phyloP scores from a whole-genome alignment of 2,329 filamentous ascomycete genomes.

The Fusarium devonianum region DNA sequence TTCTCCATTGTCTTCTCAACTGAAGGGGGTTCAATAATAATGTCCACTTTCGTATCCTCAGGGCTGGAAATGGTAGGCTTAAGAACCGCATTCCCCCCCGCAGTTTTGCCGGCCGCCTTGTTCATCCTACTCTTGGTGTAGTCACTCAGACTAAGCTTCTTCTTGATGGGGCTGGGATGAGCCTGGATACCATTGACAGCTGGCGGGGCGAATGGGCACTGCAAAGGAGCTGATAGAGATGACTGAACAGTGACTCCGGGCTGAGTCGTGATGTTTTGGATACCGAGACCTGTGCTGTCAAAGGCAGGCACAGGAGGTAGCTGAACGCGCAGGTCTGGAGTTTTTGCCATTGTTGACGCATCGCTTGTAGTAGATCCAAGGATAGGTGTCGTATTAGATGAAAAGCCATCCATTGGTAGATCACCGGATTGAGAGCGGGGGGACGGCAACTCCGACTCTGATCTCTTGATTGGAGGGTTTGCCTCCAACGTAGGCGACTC shows the following conservation, averaged over 20 bases:
- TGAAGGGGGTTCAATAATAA: conserved; percentile 43
- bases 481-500: conserved; percentile 48
- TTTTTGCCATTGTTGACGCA: conserved; percentile 46
- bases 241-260: conserved; percentile 58
- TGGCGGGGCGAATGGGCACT: conserved; percentile 52
- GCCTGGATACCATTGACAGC: conserved; percentile 53
- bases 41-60: conserved; percentile 49
- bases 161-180: conserved; percentile 68
- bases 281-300: conserved; percentile 47
- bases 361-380: conserved; percentile 24
- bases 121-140: conserved; percentile 67
- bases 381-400: conserved; percentile 38
- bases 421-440: conserved; percentile 38
- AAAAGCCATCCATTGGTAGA: conserved; percentile 44
- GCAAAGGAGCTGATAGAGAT: conserved; percentile 55
- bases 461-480: conserved; percentile 31
- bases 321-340: conserved; percentile 60
- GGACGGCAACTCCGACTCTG: conserved; percentile 36
- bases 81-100: conserved; percentile 39
- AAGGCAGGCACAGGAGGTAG: conserved; percentile 64
- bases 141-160: conserved; percentile 72
- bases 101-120: conserved; percentile 56
- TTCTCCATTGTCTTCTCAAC: conserved; percentile 42
- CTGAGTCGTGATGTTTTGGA: conserved; percentile 53
- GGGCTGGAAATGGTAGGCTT: conserved; percentile 48